A percentile compares a stretch with the other conserved stretches of the same genome.
These are phyloP conservation scores for Saccharomycopsis sp. DNA, from an alignment of 805 yeast genomes.

Conservation along the genomic window DNA sequence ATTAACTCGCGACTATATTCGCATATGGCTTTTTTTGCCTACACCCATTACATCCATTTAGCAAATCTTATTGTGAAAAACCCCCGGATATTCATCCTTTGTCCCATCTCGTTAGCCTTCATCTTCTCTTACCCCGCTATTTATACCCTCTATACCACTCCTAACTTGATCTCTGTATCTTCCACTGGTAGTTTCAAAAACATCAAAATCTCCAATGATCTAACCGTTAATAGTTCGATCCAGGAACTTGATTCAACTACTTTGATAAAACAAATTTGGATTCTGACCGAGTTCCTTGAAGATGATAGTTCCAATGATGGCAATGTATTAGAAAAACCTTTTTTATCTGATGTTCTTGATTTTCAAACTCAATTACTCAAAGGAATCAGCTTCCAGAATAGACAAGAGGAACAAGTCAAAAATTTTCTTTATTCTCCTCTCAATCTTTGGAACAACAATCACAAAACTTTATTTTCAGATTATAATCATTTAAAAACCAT, in stretches of 20 bases:
- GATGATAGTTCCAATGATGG: neutral
- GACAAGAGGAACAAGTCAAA: neutral
- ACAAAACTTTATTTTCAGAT: constrained; percentile 24
- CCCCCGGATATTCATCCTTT: constrained; percentile 35
- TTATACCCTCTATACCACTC: constrained; percentile 19
- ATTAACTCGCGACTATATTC: no score
- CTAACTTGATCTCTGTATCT: neutral
- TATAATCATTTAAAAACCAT: constrained; percentile 30
- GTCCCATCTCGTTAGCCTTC: constrained; percentile 39
- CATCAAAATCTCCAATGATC: neutral
- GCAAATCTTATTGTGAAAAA: constrained; percentile 25
- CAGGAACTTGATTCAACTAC: neutral
- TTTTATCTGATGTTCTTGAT: constrained; percentile 26
- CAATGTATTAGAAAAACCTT: constrained; percentile 27
- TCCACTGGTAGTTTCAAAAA: constrained; percentile 1
- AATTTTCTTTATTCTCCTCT: constrained; percentile 26
- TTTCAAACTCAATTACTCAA: constrained; percentile 25
- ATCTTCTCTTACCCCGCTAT: constrained; percentile 40
- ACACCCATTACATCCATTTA: no score
- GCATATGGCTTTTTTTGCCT: no score
- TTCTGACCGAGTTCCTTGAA: constrained; percentile 19
- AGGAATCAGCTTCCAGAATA: constrained; percentile 14
- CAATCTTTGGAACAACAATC: constrained; percentile 32
- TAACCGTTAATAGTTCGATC: no score
- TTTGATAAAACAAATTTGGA: constrained; percentile 27